Conservation (phyloP, 1,284 basidiomycete species). For the Microbotryum intermedium region DNA sequence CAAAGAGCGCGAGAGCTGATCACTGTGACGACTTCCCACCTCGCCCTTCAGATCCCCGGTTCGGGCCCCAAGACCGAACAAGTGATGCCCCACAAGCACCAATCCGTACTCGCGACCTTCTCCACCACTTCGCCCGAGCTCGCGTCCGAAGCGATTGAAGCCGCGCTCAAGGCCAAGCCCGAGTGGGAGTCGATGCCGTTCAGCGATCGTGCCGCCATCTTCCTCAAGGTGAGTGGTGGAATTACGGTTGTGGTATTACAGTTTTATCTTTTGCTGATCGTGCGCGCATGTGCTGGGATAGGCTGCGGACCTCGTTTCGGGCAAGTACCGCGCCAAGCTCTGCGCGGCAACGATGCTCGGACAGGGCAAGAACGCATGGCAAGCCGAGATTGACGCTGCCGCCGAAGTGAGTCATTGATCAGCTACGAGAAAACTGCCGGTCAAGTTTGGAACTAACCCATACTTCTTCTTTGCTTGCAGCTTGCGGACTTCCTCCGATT, state of each 20-base stretch:
- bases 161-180: constrained; percentile 73
- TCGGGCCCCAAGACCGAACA: constrained; percentile 51
- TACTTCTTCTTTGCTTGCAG: constrained; percentile 43
- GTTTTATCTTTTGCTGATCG: neutral
- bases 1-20: neutral
- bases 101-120: constrained; percentile 70
- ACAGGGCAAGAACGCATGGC: constrained; percentile 99
- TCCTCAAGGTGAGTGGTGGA: constrained; percentile 57
- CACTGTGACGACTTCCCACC: neutral
- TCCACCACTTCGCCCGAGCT: constrained; percentile 75
- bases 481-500: constrained; percentile 92
- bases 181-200: constrained; percentile 92
- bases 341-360: constrained; percentile 96
- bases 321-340: constrained; percentile 59
- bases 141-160: constrained; percentile 73
- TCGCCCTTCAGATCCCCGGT: constrained; percentile 48
- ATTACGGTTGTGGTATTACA: neutral
- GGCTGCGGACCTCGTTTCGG: constrained; percentile 84
- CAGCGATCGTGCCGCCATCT: constrained; percentile 88
- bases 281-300: neutral
- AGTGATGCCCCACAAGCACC: constrained; percentile 72
- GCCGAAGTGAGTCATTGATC: constrained; percentile 60
- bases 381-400: constrained; percentile 98
- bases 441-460: neutral
- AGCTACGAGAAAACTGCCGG: no score